phyloP scores from a whole-genome alignment of 1,139 yeast genomes.

The Candida labiduridarum region DNA sequence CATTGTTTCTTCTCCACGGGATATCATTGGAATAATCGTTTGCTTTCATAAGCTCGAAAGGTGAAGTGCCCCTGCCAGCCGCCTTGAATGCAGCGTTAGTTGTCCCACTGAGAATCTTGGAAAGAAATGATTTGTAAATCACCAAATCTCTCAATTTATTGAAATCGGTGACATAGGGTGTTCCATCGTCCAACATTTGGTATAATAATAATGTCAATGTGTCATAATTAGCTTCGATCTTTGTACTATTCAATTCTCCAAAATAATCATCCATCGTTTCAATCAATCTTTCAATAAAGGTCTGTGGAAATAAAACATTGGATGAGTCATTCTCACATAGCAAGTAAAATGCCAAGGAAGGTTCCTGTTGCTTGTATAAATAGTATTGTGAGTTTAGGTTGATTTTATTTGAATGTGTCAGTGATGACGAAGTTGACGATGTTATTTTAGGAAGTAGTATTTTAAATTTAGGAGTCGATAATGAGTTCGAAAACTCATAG shows the following conservation, averaged over 20 bases:
- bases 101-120: slow-evolving; percentile 39
- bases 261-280: slow-evolving; percentile 60
- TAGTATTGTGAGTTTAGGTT: slow-evolving; percentile 11
- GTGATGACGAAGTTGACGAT: background rate
- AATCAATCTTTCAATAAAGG: slow-evolving; percentile 55
- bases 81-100: slow-evolving; percentile 32
- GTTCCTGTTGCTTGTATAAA: slow-evolving; percentile 8
- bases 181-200: slow-evolving; percentile 75
- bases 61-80: slow-evolving; percentile 12
- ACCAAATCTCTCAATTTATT: slow-evolving; percentile 71
- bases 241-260: slow-evolving; percentile 57
- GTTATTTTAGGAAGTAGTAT: slow-evolving; percentile 30
- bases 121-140: slow-evolving; percentile 54
- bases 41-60: slow-evolving; percentile 2
- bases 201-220: slow-evolving; percentile 54
- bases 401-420: slow-evolving; percentile 10
- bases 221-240: slow-evolving; percentile 67
- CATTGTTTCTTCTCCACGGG: slow-evolving; percentile 77
- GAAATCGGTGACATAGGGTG: slow-evolving; percentile 71
- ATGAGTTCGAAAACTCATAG: slow-evolving; percentile 57
- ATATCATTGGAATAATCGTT: slow-evolving; percentile 22
- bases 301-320: slow-evolving; percentile 57
- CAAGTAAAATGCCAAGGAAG: slow-evolving; percentile 11
- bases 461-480: slow-evolving; percentile 53
- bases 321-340: slow-evolving; percentile 14